Evolutionary conservation across 2,329 filamentous ascomycete species (phyloP).

Genomic region (Exutisphaerella laricina): DNA sequence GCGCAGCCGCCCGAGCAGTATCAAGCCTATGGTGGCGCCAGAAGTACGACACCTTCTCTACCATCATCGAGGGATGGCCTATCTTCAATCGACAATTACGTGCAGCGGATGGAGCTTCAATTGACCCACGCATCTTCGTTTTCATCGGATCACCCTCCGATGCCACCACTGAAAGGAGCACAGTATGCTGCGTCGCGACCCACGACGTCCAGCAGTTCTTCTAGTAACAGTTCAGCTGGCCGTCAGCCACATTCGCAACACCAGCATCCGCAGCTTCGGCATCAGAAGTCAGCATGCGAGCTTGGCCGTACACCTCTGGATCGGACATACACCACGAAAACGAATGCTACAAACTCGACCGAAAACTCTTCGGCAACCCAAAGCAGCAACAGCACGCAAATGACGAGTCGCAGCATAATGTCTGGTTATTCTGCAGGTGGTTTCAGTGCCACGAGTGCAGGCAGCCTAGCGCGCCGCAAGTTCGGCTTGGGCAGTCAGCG

Average conservation of each 20-base stretch:
- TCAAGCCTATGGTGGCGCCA: constrained; percentile 42
- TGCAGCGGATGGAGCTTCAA: constrained; percentile 84
- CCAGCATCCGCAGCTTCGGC: constrained; percentile 39
- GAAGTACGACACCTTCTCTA: constrained; percentile 43
- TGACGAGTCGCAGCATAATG: constrained; percentile 83
- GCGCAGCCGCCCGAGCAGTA: constrained; percentile 35
- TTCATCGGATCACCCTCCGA: constrained; percentile 34
- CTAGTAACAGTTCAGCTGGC: constrained; percentile 23
- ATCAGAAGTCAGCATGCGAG: constrained; percentile 74
- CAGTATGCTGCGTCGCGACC: constrained; percentile 25
- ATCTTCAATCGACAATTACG: constrained; percentile 76
- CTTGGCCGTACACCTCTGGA: constrained; percentile 62
- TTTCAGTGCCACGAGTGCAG: constrained; percentile 92
- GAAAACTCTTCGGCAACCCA: constrained; percentile 46
- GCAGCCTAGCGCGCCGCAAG: constrained; percentile 78
- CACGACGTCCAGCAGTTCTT: constrained; percentile 26
- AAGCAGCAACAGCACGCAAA: constrained; percentile 67
- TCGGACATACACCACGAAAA: constrained; percentile 83
- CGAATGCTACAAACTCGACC: constrained; percentile 73
- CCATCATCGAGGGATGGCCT: constrained; percentile 44
- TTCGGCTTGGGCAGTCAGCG: constrained; percentile 41
- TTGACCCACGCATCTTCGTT: constrained; percentile 63
- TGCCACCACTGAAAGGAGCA: constrained; percentile 29
- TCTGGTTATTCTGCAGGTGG: constrained; percentile 85
- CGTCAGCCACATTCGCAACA: constrained; percentile 39